phyloP scores from a whole-genome alignment of 192 early-diverging fungal species.

The Podila epigama region DNA sequence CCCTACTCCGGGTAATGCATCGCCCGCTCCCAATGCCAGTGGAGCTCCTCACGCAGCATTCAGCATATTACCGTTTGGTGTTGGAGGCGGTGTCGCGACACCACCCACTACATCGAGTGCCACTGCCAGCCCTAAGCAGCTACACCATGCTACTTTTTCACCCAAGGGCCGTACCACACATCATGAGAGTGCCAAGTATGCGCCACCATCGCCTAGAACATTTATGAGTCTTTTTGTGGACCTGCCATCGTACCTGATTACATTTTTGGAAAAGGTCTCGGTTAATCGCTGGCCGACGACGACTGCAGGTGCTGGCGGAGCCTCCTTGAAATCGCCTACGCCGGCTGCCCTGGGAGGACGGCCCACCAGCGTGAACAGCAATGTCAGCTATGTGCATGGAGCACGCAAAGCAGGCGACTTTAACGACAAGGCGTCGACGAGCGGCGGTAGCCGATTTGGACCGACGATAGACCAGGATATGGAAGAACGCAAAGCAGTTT shows the following conservation, averaged over 20 bases:
- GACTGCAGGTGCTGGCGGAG: slow-evolving; percentile 11
- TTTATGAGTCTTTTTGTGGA: slow-evolving; percentile 93
- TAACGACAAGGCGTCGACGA: slow-evolving; percentile 39
- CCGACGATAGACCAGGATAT: slow-evolving; percentile 40
- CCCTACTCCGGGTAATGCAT: slow-evolving; percentile 18
- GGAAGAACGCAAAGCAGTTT: slow-evolving; percentile 77
- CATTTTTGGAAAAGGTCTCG: slow-evolving; percentile 87
- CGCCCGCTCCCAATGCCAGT: slow-evolving; percentile 1
- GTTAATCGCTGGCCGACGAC: slow-evolving; percentile 71
- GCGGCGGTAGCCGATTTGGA: slow-evolving; percentile 14
- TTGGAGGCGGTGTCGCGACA: slow-evolving; percentile 14
- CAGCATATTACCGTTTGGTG: slow-evolving; percentile 46
- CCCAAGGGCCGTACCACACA: slow-evolving; percentile 13
- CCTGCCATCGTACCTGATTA: slow-evolving; percentile 76
- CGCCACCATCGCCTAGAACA: slow-evolving; percentile 62
- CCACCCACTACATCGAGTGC: slow-evolving; percentile 5
- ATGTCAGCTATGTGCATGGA: background rate
- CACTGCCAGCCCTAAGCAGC: slow-evolving; percentile 9
- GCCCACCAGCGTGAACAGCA: slow-evolving; percentile 7
- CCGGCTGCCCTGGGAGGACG: background rate
- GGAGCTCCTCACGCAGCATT: slow-evolving; percentile 21
- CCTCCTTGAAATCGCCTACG: slow-evolving; percentile 13
- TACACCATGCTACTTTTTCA: slow-evolving; percentile 8
- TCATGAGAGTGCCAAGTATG: slow-evolving; percentile 36
- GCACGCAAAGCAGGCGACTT: background rate